Evolutionary conservation across 495 filamentous ascomycete genomes (phyloP), one percentile per base, ranked within the genome.

Genomic region (Daldinia concentrica): DNA sequence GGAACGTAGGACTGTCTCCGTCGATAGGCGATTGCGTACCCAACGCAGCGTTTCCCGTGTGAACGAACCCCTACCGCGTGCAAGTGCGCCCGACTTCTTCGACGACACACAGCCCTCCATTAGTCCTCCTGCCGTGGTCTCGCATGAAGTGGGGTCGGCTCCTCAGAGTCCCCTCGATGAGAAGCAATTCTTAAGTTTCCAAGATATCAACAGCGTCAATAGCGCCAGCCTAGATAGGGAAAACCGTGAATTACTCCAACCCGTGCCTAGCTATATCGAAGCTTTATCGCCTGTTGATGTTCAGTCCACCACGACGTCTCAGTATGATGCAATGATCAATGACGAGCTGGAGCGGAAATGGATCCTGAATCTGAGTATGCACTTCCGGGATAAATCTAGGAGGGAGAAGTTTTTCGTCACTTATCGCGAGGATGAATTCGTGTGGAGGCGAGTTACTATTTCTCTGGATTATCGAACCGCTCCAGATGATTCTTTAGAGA

Each of bases 321-420:
- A 82, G 45, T 82, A 86, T 64, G 86, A 88, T 32, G 84, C 86
- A 62, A 84, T 87, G 67, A 83, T 97, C 63, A 89, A 88, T 62
- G 87, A 90, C 68, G 95, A 98, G 80, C 84, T 97, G 69, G 94
- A 98, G 71, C 85, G 85, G 64, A 90, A 88, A 78, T 99, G 95
- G 95, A 98, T 98, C 64, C 84, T 99, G 68, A 99, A 99, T 74
- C 85, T 99, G 62, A 97, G 94, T 81, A 98, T 99, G 95, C 93
- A 97, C 81, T 98, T 98, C 77, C 90, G 95, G 57, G 95, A 99
- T 80, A 90, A 91, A 69, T 97, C 95, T 11, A 93, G 92, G 60
- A 89, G 96, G 41, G 95, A 98, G 80, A 98, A 99, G 79, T 98
- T 99, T 83, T 99, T 99, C 80, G 90, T 99, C 62, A 98, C 95